Evolutionary conservation across 2,329 filamentous ascomycete species (phyloP), one percentile per base, ranked within the genome.

Genomic region (Fusarium fujikuroi): DNA sequence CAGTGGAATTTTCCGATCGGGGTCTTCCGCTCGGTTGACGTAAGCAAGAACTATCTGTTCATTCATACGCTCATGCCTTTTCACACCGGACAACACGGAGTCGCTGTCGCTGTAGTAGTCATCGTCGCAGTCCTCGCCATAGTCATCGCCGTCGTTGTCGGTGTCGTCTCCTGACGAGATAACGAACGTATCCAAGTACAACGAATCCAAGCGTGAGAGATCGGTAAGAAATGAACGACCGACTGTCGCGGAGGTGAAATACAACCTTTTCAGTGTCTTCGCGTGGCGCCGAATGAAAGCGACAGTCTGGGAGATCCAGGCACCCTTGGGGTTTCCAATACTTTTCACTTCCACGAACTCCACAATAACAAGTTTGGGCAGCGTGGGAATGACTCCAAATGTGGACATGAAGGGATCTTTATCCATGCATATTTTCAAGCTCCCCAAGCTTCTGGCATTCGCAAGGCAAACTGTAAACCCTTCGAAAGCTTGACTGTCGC

Each of bases 151-250:
- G 32, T 36, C 18, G 14, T 53, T 36, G 6, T 69, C 37, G 2
- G 32, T 32, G n/a, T 69, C 47, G 19, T 54, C 32, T 6, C 14
- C 43, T 32, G 59, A 47, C 4, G 63, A 14, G 7, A 70, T 46
- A 23, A 70, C 60, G 9, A 70, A 52, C 42, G 32, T 56, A 8
- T 69, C 32, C 30, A 70, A 30, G 3, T 65, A 25, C 36, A 64
- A 32, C 2, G 14, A n/a, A 9, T 47, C 44, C 32, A 57, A 32
- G 0, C 21, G 34, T 10, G 54, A 32, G 9, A 70, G 25, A 3
- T 44, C 12, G 2, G 30, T 19, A 2, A 70, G 46, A 6, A 37
- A 14, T 7, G 10, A n/a, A 15, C 16, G 54, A 30, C 25, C 9
- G 7, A 70, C 36, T 1, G 1, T 9, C 7, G 25, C 30, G 21